Evolutionary conservation across 495 filamentous ascomycete species (phyloP).

Genomic region (Trichocladium uniseriatum): DNA sequence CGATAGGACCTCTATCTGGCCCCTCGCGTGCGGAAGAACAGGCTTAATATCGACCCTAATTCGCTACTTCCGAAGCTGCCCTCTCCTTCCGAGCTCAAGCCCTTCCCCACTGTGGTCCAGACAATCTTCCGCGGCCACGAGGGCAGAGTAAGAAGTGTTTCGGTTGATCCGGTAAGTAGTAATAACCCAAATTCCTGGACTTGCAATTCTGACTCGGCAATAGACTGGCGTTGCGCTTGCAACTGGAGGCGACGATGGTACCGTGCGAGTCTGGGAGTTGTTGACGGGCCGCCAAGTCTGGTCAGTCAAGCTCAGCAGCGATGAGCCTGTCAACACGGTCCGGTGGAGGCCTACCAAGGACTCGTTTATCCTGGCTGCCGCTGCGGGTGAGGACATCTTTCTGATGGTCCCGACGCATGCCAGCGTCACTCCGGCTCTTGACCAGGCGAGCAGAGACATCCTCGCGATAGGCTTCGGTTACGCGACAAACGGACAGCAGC

Average conservation of each 20-base stretch:
- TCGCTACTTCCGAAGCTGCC: constrained; percentile 89
- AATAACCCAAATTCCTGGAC: no score
- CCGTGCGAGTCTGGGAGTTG: constrained; percentile 84
- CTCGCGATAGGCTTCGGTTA: constrained; percentile 86
- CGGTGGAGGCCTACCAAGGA: constrained; percentile 85
- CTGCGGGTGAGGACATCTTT: constrained; percentile 75
- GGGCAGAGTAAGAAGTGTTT: constrained; percentile 74
- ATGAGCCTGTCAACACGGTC: constrained; percentile 78
- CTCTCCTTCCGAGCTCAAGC: constrained; percentile 83
- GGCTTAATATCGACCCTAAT: constrained; percentile 92
- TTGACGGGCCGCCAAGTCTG: constrained; percentile 79
- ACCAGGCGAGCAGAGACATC: constrained; percentile 61
- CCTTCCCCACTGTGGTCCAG: constrained; percentile 82
- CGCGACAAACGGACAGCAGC: constrained; percentile 56
- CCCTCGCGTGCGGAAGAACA: constrained; percentile 81
- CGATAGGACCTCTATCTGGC: constrained; percentile 77
- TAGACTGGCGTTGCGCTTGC: constrained; percentile 39
- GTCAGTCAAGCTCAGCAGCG: constrained; percentile 66
- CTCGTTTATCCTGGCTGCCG: constrained; percentile 68
- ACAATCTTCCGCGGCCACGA: constrained; percentile 81
- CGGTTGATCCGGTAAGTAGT: constrained; percentile 39
- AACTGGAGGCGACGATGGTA: constrained; percentile 90
- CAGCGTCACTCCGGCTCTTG: constrained; percentile 36
- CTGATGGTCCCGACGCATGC: constrained; percentile 56
- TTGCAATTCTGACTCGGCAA: not conserved